phyloP scores from a whole-genome alignment of 805 yeast species.

The Pichia membranifaciens region DNA sequence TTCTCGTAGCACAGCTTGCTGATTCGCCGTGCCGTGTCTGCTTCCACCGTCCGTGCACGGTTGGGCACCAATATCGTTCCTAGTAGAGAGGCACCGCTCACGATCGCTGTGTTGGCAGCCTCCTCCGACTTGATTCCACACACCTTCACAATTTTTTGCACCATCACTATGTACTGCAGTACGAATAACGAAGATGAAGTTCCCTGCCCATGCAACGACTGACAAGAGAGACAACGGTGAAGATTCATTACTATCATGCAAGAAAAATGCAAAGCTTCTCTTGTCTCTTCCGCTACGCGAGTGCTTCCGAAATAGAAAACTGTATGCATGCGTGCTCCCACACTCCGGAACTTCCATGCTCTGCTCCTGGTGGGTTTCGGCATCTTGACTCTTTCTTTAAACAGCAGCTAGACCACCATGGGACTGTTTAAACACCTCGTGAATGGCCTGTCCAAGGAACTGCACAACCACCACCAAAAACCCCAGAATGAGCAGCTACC shows the following conservation, averaged over 20 bases:
- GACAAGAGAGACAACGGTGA: no score
- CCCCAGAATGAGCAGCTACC: not conserved
- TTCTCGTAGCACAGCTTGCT: constrained; percentile 28
- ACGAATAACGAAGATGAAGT: no score
- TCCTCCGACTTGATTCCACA: constrained; percentile 72
- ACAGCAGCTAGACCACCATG: constrained; percentile 12
- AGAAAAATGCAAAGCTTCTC: no score
- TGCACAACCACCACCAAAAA: not conserved
- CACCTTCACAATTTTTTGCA: constrained; percentile 56
- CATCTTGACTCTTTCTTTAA: not conserved
- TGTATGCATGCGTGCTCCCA: no score
- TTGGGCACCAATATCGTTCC: constrained; percentile 88
- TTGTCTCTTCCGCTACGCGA: no score
- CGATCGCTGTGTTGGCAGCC: constrained; percentile 68
- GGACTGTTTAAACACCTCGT: constrained; percentile 20
- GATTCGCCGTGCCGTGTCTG: constrained; percentile 41
- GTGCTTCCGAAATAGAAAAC: no score
- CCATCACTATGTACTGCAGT: no score
- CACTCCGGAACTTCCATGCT: no score
- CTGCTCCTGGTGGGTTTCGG: no score
- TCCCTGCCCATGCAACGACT: no score
- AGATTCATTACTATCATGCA: no score
- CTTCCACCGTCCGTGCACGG: constrained; percentile 62
- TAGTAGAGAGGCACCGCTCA: constrained; percentile 64
- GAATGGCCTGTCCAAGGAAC: constrained; percentile 11